Evolutionary conservation across 495 filamentous ascomycete species (phyloP).

Genomic region (Penicillium paxilli): DNA sequence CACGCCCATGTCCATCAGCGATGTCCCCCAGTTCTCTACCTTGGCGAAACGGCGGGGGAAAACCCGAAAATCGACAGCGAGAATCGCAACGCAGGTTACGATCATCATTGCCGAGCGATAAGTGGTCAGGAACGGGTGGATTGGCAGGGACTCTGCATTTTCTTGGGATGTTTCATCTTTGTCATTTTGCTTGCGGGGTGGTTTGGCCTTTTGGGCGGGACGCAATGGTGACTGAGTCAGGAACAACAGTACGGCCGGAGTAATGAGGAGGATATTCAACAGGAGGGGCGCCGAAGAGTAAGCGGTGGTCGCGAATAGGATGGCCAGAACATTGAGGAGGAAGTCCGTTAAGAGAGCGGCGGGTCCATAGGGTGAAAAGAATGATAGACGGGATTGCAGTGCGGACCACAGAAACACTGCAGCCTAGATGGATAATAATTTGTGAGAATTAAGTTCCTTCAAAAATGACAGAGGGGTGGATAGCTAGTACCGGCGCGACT

Average conservation of each 20-base stretch:
- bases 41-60: constrained; percentile 96
- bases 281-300: constrained; percentile 77
- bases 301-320: constrained; percentile 81
- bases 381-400: constrained; percentile 80
- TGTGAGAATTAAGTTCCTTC: not conserved
- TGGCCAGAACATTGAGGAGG: constrained; percentile 77
- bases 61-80: constrained; percentile 93
- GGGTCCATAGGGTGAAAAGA: constrained; percentile 75
- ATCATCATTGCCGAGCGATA: constrained; percentile 92
- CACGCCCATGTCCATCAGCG: constrained; percentile 96
- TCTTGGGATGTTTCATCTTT: constrained; percentile 24
- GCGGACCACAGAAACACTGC: constrained; percentile 86
- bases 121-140: constrained; percentile 86
- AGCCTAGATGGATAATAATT: constrained; percentile 48
- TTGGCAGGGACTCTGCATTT: constrained; percentile 58
- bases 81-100: constrained; percentile 86
- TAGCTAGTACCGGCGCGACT: constrained; percentile 72
- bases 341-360: constrained; percentile 75
- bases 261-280: constrained; percentile 71
- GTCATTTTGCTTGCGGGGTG: constrained; percentile 49
- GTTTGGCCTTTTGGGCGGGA: constrained; percentile 55
- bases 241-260: constrained; percentile 65
- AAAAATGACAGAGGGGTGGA: not conserved
- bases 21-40: constrained; percentile 97
- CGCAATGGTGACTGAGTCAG: constrained; percentile 44